phyloP scores from a whole-genome alignment of 2,329 filamentous ascomycete genomes.

The Furcasterigmium furcatum region DNA sequence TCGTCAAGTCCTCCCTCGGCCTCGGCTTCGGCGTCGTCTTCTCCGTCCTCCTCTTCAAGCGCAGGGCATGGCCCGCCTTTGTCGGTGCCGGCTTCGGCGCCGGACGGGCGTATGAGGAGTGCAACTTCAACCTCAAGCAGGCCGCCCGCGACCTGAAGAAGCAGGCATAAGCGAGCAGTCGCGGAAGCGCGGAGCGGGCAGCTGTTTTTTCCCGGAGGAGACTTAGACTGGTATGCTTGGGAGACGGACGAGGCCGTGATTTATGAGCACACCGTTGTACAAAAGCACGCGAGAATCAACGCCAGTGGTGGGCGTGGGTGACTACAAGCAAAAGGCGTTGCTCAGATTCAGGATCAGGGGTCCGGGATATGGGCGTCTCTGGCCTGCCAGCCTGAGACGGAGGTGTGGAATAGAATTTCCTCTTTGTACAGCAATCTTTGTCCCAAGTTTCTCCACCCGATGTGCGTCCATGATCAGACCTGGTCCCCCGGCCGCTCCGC shows the following conservation, averaged over 20 bases:
- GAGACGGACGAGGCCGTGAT: slow-evolving; percentile 14
- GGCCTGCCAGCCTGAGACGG: slow-evolving; percentile 9
- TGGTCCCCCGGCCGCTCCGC: neutral
- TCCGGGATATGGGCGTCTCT: slow-evolving; percentile 10
- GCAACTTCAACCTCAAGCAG: slow-evolving; percentile 75
- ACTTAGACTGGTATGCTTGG: too few species aligned
- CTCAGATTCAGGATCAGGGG: slow-evolving; percentile 20
- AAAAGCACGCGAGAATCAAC: slow-evolving; percentile 11
- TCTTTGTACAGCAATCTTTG: slow-evolving; percentile 8
- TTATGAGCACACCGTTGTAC: too few species aligned
- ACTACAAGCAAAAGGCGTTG: slow-evolving; percentile 27
- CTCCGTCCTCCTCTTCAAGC: slow-evolving; percentile 96
- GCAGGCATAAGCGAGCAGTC: slow-evolving; percentile 40
- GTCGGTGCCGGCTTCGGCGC: slow-evolving; percentile 93
- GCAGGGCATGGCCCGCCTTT: slow-evolving; percentile 96
- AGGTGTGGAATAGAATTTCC: slow-evolving; percentile 13
- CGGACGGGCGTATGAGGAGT: slow-evolving; percentile 96
- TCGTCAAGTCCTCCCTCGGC: slow-evolving; percentile 94
- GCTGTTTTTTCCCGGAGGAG: neutral
- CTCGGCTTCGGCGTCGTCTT: slow-evolving; percentile 98
- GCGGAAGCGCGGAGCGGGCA: too few species aligned
- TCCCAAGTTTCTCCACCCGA: neutral
- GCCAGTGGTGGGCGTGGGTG: slow-evolving; percentile 12
- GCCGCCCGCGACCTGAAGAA: slow-evolving; percentile 56
- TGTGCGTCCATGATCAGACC: neutral